Base-by-base conservation (phyloP, 2,329 filamentous ascomycete genomes). In the Metarhizium rileyi region DNA sequence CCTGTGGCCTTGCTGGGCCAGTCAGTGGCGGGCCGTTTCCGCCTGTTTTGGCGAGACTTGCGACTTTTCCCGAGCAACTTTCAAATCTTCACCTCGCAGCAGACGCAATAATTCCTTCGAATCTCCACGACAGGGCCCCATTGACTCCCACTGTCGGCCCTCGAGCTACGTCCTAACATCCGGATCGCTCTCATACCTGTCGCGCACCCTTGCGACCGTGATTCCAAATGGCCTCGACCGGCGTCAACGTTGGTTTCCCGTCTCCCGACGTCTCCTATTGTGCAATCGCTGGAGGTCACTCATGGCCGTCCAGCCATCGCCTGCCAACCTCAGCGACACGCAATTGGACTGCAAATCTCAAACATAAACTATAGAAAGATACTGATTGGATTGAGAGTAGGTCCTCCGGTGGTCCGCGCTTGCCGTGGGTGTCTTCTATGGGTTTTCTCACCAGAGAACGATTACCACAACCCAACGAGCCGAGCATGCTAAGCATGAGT, bases 391-490 rank as follows among this genome's bases (percentile, higher is more conserved):
- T 49, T 28, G 45, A 55, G 52, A 61, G 47, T 70, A 98, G 93
- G 91, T 98, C 71, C 81, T 97, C 71, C 90, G 93, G 74, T 98
- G 91, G 80, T 91, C 90, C 66, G 90, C 90, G 67, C 87, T 98
- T 59, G 87, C 84, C 65, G 77, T 89, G 64, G 93, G 93, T 68
- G 75, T 97, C 67, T 84, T 95, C 74, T 98, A 98, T 77, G 93
- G 93, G 70, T 83, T 95, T 76, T 87, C 84, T 72, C 91, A 95
- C 77, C 93, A 98, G 76, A 78, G 85, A 65, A 80, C 81, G 55
- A 85, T 98, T 70, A 84, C 74, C 59, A 71, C 86, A 50, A 71
- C 79, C 63, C 82, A 90, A 65, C 86, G 83, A 72, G 72, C 78
- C 54, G 76, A 83, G 59, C 80, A 84, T 61, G 78, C 81, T 62